Percentiles rank a stretch among this genome's conserved stretches.
Conservation (phyloP, 2,329 filamentous ascomycete genomes). For the Trichoderma koningiopsis region DNA sequence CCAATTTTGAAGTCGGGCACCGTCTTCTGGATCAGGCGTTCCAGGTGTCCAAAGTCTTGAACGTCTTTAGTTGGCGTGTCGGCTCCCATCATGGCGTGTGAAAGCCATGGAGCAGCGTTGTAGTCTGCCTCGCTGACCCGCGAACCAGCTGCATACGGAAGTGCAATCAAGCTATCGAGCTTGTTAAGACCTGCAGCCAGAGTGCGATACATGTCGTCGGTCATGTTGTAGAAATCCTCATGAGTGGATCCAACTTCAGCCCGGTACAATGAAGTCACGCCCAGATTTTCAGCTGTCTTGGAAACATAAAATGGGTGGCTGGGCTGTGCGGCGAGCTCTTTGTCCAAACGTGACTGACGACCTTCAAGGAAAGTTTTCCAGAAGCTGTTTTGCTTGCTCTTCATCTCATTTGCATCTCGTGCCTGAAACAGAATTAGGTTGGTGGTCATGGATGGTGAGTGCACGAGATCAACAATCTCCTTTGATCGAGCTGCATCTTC, state of each 20-base stretch:
- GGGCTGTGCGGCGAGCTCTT: constrained; percentile 24
- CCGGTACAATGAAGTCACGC: constrained; percentile 20
- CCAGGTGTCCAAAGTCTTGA: constrained; percentile 17
- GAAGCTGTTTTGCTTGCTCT: background rate
- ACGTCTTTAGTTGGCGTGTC: background rate
- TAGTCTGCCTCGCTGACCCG: constrained; percentile 29
- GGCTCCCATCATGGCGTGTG: constrained; percentile 28
- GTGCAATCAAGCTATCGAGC: constrained; percentile 26
- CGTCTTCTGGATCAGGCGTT: constrained; percentile 6
- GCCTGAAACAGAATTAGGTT: constrained; percentile 29
- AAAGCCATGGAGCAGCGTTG: constrained; percentile 29
- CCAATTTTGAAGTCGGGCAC: constrained; percentile 21
- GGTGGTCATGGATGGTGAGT: constrained; percentile 26
- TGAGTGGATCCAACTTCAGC: constrained; percentile 1
- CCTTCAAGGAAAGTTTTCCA: constrained; percentile 19
- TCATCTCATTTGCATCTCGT: constrained; percentile 26
- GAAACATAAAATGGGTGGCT: constrained; percentile 29
- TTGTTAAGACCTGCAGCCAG: constrained; percentile 28
- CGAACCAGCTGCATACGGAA: constrained; percentile 29
- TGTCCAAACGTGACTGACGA: constrained; percentile 28
- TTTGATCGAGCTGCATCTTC: constrained; percentile 18
- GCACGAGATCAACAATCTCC: constrained; percentile 28
- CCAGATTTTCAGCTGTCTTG: constrained; percentile 27
- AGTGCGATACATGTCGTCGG: constrained; percentile 11
- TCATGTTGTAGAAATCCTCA: constrained; percentile 24